Evolutionary conservation across 2,329 filamentous ascomycete species (phyloP).

Genomic region (Metarhizium rileyi): DNA sequence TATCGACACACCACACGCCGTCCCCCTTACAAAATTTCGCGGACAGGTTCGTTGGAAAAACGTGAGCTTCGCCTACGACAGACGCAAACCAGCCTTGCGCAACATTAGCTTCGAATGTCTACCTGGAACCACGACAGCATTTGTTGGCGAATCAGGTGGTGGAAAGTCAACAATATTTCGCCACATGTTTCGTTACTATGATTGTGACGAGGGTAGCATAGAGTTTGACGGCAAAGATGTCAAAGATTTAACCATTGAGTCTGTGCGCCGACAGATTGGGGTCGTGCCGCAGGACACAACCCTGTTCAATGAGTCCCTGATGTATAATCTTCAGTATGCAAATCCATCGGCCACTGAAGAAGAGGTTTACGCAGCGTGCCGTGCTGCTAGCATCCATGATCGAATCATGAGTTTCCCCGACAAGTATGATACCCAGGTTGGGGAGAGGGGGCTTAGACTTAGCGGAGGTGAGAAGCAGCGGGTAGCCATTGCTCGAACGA

Average conservation of each 20-base stretch:
- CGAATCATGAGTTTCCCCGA: slow-evolving; percentile 85
- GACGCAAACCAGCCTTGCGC: slow-evolving; percentile 73
- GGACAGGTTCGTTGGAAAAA: slow-evolving; percentile 82
- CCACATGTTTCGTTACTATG: slow-evolving; percentile 94
- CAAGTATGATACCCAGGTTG: slow-evolving; percentile 80
- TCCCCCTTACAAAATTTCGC: slow-evolving; percentile 54
- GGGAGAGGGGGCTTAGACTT: slow-evolving; percentile 76
- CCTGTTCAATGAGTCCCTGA: slow-evolving; percentile 85
- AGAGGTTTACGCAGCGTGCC: slow-evolving; percentile 72
- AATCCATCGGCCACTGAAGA: slow-evolving; percentile 73
- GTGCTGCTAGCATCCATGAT: slow-evolving; percentile 84
- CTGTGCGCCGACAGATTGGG: slow-evolving; percentile 81
- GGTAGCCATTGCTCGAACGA: slow-evolving; percentile 85
- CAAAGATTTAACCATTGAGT: slow-evolving; percentile 82
- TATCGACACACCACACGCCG: slow-evolving; percentile 60
- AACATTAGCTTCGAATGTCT: slow-evolving; percentile 76
- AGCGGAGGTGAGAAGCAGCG: slow-evolving; percentile 91
- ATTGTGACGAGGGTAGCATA: slow-evolving; percentile 69
- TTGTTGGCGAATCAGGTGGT: slow-evolving; percentile 93
- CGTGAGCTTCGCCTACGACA: slow-evolving; percentile 85
- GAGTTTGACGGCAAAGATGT: slow-evolving; percentile 79
- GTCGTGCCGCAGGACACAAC: slow-evolving; percentile 96
- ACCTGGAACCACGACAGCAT: slow-evolving; percentile 87
- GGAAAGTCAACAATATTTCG: slow-evolving; percentile 97
- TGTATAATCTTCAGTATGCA: slow-evolving; percentile 91